Base-by-base conservation (phyloP, 2,329 filamentous ascomycete species). In the Malbranchea zuffiana region DNA sequence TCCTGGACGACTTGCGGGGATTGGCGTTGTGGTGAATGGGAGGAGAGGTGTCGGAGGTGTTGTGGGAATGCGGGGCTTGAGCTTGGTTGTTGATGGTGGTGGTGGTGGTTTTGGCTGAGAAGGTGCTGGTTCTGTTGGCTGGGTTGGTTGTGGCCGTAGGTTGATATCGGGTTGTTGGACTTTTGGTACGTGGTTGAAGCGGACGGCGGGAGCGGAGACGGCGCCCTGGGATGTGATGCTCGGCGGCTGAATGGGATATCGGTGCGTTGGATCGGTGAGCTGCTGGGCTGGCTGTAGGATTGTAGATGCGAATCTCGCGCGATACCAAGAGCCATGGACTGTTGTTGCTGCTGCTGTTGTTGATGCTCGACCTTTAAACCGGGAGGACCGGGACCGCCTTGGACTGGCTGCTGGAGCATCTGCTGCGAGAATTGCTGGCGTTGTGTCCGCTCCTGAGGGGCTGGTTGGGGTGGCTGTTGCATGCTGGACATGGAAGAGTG, bases 281-380 rank as follows among this genome's bases (percentile, higher is more conserved):
- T 36, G 13, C 19, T 16, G 27, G 27, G 30, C 11, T 31, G 41
- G 17, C 30, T 35, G 15, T 26, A 37, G 4, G 41, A 13, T 13
- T 43, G 41, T 13, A 41, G 24, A 32, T 44, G 41, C 12, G 41
- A 44, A 7, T 26, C 41, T 17, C 41, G 36, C n/a, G n/a, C n/a
- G 19, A 12, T 31, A 16, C 16, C 8, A 12, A 29, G 23, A 6
- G 25, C 35, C n/a, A 37, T 15, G 6, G n/a, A n/a, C n/a, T n/a
- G n/a, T n/a, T n/a, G n/a, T n/a, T n/a, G n/a, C n/a, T 37, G 42
- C n/a, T 36, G 32, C 20, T 41, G 35, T 25, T 8, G 35, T 5
- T 47, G 38, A 15, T 48, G 23, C 27, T 49, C 48, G 7, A 42
- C 21, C 39, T 57, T 55, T 6, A 50, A 35, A 29, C 54, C 42